A percentile compares a stretch with the other conserved stretches of the same genome.
phyloP scores from a whole-genome alignment of 495 filamentous ascomycete species.

The Talaromyces wortmannii region DNA sequence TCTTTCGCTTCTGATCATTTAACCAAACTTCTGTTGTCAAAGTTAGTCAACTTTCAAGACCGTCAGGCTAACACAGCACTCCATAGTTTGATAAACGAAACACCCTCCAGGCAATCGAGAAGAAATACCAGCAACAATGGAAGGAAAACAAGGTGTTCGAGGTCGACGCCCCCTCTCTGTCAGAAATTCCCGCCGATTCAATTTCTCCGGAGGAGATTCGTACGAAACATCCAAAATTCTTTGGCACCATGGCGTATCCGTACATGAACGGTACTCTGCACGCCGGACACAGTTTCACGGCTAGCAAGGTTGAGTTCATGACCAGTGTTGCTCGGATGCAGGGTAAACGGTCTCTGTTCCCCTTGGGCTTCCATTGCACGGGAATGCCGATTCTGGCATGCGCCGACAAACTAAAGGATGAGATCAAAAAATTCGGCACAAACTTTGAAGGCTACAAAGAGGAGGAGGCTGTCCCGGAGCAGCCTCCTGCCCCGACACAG shows the following conservation, averaged over 20 bases:
- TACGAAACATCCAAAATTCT: slow-evolving; percentile 81
- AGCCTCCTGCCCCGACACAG: slow-evolving; percentile 42
- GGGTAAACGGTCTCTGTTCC: slow-evolving; percentile 79
- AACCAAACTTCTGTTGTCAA: background rate
- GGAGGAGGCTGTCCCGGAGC: slow-evolving; percentile 42
- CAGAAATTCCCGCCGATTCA: slow-evolving; percentile 65
- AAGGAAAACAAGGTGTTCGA: slow-evolving; percentile 73
- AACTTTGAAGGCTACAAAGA: slow-evolving; percentile 73
- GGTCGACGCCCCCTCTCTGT: slow-evolving; percentile 68
- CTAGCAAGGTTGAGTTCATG: slow-evolving; percentile 86
- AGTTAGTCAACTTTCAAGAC: background rate
- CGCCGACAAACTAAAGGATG: slow-evolving; percentile 87
- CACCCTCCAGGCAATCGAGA: slow-evolving; percentile 51
- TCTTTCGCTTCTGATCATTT: slow-evolving; percentile 18
- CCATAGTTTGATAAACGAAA: slow-evolving; percentile 86
- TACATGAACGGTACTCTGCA: slow-evolving; percentile 97
- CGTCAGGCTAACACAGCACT: background rate
- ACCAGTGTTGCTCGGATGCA: slow-evolving; percentile 81
- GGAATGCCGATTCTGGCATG: slow-evolving; percentile 98
- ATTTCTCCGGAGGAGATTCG: slow-evolving; percentile 68
- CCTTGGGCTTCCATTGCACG: slow-evolving; percentile 91
- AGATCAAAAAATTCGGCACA: slow-evolving; percentile 82
- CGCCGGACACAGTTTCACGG: slow-evolving; percentile 84
- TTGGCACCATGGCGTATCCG: slow-evolving; percentile 88
- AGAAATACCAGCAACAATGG: slow-evolving; percentile 89